Conservation (phyloP, 768 basidiomycete genomes). For the Leccinum subtestaceum region DNA sequence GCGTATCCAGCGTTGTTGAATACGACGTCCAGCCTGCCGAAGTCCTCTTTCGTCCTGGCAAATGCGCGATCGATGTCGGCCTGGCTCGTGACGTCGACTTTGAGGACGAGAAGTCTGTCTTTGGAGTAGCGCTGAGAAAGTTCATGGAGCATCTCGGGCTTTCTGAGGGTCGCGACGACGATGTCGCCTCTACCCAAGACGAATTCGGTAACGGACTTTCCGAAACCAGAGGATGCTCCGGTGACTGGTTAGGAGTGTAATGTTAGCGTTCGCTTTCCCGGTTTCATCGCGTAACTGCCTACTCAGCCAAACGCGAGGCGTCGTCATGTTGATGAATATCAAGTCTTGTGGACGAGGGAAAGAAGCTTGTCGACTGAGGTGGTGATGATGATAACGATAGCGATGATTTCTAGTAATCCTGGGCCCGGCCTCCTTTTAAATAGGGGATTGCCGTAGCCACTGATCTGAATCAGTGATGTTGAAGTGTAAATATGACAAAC, state of each 20-base stretch:
- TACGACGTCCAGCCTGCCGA: conserved; percentile 17
- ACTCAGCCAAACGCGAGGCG: conserved; percentile 13
- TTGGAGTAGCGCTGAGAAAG: conserved; percentile 3
- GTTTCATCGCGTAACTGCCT: neutral
- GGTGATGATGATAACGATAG: neutral
- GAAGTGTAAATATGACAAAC: too few relatives aligned
- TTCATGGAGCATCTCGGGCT: conserved; percentile 26
- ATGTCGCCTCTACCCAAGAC: conserved; percentile 36
- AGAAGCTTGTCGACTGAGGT: too few relatives aligned
- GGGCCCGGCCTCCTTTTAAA: neutral
- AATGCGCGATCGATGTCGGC: conserved; percentile 14
- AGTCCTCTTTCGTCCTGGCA: conserved; percentile 4
- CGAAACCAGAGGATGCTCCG: conserved; percentile 41
- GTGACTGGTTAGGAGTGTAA: conserved; percentile 30
- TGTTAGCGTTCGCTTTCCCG: neutral
- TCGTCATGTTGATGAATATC: conserved; percentile 1
- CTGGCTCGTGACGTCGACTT: conserved; percentile 14
- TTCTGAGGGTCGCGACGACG: conserved; percentile 43
- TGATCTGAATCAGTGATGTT: too few relatives aligned
- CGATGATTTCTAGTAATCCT: too few relatives aligned
- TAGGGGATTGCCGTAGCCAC: too few relatives aligned
- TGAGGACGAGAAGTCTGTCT: conserved; percentile 14
- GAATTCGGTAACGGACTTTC: conserved; percentile 30
- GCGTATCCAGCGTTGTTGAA: conserved; percentile 21
- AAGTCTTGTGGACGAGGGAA: neutral